Base-by-base conservation (phyloP, 306 rosid genomes). In the Myrica gale region DNA sequence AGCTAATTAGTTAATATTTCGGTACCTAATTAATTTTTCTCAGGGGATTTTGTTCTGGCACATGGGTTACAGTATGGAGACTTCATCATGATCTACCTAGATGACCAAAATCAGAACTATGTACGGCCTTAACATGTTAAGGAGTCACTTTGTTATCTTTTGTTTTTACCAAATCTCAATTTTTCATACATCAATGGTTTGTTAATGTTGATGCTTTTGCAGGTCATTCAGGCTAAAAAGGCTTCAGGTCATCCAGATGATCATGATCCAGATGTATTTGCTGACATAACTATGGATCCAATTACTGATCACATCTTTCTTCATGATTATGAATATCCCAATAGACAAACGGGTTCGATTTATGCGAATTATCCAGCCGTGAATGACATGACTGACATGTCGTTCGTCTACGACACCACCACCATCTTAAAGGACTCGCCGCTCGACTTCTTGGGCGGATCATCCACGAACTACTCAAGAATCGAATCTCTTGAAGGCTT, bases 371-470 rank as follows among this genome's bases (percentile, higher is more conserved):
- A 68, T 37, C 86, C 88, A 4, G 21, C 57, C 0, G 58, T 76
- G 79, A 81, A 82, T 21, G 87, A 86, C 71, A 68, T 32, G 37
- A 2, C 88, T 5, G 84, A 81, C 74, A 81, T 89, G 89, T 90
- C 96, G 0, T 94, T 92, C 65, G 85, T 94, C 73, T 94, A 94
- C 43, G 98, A 94, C 68, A 90, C 94, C 4, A 81, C 85, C 32
- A 89, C 82, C 65, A 75, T 87, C 78, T 89, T 92, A 67, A 85
- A 91, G 39, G 96, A 92, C 68, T 87, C 92, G 0, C 89, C 90
- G 26, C 86, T 94, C 57, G 98, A 94, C 71, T 94, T 94, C 74
- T 78, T 88, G 90, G 92, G 91, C 46, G 95, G 96, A 78, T 87
- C 97, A 15, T 79, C 86, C 91, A 91, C 91, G 68, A 91, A 81